phyloP scores from a whole-genome alignment of 305 asterid species.

The Ajuga reptans region DNA sequence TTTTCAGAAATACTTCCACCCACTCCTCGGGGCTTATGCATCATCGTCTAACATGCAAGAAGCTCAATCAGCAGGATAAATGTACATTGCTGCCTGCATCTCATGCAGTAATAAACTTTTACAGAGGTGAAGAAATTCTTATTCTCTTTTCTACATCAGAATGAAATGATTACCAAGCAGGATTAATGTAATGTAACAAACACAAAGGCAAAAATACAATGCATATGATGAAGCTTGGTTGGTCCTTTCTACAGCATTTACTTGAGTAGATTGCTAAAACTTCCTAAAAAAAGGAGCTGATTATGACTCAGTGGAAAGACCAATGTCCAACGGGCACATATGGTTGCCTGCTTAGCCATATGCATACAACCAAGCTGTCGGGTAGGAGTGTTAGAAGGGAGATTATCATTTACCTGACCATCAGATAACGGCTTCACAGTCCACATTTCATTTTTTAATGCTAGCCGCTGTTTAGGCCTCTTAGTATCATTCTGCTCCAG shows the following conservation, averaged over 20 bases:
- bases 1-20: background rate
- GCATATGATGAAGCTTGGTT: background rate
- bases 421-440: constrained; percentile 73
- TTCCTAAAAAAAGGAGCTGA: constrained; percentile 10
- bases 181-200: background rate
- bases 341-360: constrained; percentile 15
- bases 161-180: background rate
- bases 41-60: background rate
- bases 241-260: background rate
- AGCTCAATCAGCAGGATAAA: background rate
- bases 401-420: constrained; percentile 66
- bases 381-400: constrained; percentile 3
- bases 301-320: background rate
- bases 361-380: background rate
- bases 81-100: background rate
- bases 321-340: background rate
- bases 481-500: constrained; percentile 64
- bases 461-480: constrained; percentile 69
- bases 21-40: background rate
- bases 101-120: background rate
- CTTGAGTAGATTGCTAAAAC: background rate
- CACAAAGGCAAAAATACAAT: constrained; percentile 2
- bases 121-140: background rate
- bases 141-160: background rate
- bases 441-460: constrained; percentile 91